These are phyloP conservation scores for Aurantiochytrium sp. DNA, from an alignment of 108 stramenopile genomes.

Conservation along the genomic window DNA sequence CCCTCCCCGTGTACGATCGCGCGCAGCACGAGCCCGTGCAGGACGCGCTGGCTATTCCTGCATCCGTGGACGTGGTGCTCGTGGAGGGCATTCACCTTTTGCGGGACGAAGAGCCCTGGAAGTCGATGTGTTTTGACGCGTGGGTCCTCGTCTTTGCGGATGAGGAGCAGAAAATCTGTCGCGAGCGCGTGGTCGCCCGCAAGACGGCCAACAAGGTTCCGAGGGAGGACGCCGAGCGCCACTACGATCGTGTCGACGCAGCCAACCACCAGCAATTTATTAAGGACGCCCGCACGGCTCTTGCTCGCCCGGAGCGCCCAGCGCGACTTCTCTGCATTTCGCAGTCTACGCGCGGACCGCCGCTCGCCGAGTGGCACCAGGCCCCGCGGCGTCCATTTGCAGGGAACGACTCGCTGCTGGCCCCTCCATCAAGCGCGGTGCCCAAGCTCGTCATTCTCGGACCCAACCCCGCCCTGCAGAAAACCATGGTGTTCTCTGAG, in stretches of 20 bases:
- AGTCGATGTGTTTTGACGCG: neutral
- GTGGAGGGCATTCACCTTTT: neutral
- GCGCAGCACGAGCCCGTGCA: neutral
- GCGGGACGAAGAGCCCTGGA: neutral
- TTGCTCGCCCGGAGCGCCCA: neutral
- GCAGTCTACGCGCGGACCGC: neutral
- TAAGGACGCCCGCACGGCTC: neutral
- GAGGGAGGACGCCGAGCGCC: neutral
- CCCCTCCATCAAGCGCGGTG: neutral
- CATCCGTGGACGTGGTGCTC: neutral
- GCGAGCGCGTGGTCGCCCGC: neutral
- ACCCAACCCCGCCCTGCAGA: slow-evolving; percentile 32
- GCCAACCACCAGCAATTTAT: neutral
- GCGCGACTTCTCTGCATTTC: neutral
- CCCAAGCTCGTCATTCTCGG: slow-evolving; percentile 3
- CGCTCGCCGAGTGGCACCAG: neutral
- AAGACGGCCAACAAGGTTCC: neutral
- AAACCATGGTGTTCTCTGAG: neutral
- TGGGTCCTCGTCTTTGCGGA: neutral
- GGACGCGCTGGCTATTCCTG: neutral
- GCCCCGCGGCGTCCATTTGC: neutral
- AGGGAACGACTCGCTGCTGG: neutral
- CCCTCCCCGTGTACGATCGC: slow-evolving; percentile 4
- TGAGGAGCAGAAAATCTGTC: neutral
- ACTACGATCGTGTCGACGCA: neutral